phyloP scores from a whole-genome alignment of 208 protist genomes.

The Leishmania tropica region DNA sequence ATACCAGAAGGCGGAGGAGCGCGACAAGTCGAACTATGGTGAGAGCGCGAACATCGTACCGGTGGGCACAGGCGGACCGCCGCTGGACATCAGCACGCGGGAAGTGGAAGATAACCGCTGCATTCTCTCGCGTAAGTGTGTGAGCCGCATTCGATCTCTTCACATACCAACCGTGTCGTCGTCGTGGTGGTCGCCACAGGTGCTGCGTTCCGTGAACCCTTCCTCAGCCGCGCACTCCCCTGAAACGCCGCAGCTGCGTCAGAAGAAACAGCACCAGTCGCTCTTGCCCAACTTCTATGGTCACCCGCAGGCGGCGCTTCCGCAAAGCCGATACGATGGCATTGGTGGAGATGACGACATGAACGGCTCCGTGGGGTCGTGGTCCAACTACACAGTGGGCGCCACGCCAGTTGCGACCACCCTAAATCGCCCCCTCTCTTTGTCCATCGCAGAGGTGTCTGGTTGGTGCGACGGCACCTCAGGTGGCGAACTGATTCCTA shows the following conservation, averaged over 20 bases:
- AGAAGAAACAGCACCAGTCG: not conserved
- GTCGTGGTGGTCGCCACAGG: conserved; percentile 3
- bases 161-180: not conserved
- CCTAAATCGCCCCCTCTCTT: not conserved
- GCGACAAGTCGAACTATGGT: not conserved
- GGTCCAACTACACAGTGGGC: not conserved
- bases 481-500: not conserved
- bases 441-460: not conserved
- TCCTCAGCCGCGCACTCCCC: not conserved
- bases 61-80: not conserved
- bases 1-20: conserved; percentile 12
- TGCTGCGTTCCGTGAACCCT: not conserved
- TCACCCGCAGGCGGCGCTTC: not conserved
- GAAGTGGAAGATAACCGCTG: conserved; percentile 11
- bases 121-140: conserved; percentile 4
- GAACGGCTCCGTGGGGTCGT: conserved; percentile 2
- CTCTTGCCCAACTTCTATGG: not conserved
- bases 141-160: conserved; percentile 12
- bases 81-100: not conserved
- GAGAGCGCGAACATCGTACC: not conserved
- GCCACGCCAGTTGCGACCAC: not conserved
- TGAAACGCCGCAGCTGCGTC: not conserved
- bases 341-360: not conserved
- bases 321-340: not conserved
- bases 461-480: not conserved